These are phyloP conservation scores for Saccharomyces mikatae DNA, from an alignment of 805 yeast genomes.

Conservation along the genomic window DNA sequence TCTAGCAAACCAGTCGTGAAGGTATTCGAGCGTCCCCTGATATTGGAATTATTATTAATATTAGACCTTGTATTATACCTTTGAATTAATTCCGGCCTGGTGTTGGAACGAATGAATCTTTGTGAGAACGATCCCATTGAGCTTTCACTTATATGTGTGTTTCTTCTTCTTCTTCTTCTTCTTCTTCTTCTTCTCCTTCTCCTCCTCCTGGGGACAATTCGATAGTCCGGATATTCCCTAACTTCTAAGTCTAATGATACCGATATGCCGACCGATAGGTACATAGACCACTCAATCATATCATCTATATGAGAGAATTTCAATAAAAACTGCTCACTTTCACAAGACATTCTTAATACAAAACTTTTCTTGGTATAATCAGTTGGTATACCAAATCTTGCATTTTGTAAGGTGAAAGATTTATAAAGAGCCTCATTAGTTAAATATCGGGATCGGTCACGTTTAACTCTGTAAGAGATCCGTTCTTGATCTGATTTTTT, in stretches of 20 bases:
- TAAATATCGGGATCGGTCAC: conserved; percentile 20
- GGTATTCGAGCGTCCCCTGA: background rate
- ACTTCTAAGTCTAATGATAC: conserved; percentile 66
- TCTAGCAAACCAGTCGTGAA: background rate
- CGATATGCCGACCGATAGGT: conserved; percentile 65
- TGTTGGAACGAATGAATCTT: background rate
- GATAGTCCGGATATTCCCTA: conserved; percentile 64
- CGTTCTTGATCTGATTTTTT: conserved; percentile 17
- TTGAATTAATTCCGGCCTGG: background rate
- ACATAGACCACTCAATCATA: conserved; percentile 71
- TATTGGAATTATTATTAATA: background rate
- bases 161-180: background rate
- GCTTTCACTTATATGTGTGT: background rate
- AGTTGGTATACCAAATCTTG: conserved; percentile 72
- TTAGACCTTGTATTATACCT: background rate
- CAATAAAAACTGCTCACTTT: conserved; percentile 70
- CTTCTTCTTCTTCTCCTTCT: conserved; percentile 34
- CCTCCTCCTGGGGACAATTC: conserved; percentile 75
- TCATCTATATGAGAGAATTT: conserved; percentile 54
- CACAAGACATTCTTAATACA: conserved; percentile 67
- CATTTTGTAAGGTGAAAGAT: conserved; percentile 76
- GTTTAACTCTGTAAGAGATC: conserved; percentile 12
- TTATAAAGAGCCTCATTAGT: conserved; percentile 36
- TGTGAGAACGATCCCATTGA: background rate
- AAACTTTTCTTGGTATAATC: conserved; percentile 63